Evolutionary conservation across 2,329 filamentous ascomycete genomes (phyloP).

Genomic region (Hymenotorrendiella dingleyae): DNA sequence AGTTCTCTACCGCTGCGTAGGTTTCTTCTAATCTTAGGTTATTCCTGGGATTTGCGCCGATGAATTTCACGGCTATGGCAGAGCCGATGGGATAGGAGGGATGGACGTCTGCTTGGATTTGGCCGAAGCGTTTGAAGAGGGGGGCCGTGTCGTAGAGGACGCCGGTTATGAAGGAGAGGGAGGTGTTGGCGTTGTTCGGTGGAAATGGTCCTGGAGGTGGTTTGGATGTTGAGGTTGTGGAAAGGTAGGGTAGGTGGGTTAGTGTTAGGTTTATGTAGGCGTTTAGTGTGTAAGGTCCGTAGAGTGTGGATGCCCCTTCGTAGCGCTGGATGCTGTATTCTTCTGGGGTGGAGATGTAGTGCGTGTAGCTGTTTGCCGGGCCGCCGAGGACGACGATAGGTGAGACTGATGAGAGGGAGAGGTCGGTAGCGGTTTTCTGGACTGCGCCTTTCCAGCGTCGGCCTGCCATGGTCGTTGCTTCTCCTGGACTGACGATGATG

Average conservation of each 20-base stretch:
- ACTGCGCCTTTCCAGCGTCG: constrained; percentile 77
- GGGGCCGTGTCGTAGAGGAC: constrained; percentile 62
- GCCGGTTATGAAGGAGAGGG: constrained; percentile 72
- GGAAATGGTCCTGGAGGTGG: constrained; percentile 55
- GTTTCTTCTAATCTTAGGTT: constrained; percentile 73
- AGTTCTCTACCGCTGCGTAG: constrained; percentile 67
- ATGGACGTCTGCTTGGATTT: constrained; percentile 37
- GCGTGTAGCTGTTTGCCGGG: constrained; percentile 82
- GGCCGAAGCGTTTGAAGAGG: constrained; percentile 59
- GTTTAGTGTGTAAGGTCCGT: constrained; percentile 72
- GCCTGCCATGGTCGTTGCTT: constrained; percentile 89
- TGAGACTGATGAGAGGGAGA: constrained; percentile 38
- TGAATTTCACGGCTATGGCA: constrained; percentile 62
- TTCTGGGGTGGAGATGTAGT: constrained; percentile 69
- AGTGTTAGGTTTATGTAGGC: constrained; percentile 83
- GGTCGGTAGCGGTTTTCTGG: constrained; percentile 42
- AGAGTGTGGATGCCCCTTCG: constrained; percentile 86
- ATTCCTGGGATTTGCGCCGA: constrained; percentile 85
- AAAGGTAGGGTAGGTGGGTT: constrained; percentile 61
- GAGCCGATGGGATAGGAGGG: constrained; percentile 54
- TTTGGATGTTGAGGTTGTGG: constrained; percentile 39
- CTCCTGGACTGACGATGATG: constrained; percentile 78
- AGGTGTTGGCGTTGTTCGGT: constrained; percentile 68
- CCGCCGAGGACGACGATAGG: constrained; percentile 80
- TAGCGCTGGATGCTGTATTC: constrained; percentile 83